Percentiles rank a stretch among this genome's conserved stretches.
Evolutionary conservation across 768 basidiomycete species (phyloP).

Genomic region (Tulasnella sp.): DNA sequence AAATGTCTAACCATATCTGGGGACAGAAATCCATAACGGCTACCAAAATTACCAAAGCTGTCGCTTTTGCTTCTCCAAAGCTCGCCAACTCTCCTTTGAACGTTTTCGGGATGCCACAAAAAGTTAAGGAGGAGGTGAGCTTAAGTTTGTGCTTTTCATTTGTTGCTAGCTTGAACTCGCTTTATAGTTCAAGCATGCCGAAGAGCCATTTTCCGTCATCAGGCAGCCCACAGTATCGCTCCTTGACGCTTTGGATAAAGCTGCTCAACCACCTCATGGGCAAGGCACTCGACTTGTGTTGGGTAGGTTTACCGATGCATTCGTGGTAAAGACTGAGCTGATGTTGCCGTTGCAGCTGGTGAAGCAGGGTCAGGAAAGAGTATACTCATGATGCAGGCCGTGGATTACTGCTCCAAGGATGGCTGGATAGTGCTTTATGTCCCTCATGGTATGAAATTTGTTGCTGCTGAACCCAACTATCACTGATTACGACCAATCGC

Average conservation of each 20-base stretch:
- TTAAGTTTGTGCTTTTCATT: background rate
- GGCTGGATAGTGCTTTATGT: slow-evolving; percentile 79
- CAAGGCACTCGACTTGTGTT: slow-evolving; percentile 37
- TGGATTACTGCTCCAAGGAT: slow-evolving; percentile 47
- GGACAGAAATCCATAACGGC: too few species aligned
- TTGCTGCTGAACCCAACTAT: background rate
- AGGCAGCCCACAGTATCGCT: slow-evolving; percentile 51
- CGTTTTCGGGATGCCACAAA: slow-evolving; percentile 59
- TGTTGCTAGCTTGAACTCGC: too few species aligned
- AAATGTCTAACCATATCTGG: background rate
- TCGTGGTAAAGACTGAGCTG: background rate
- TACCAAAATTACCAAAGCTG: slow-evolving; percentile 3
- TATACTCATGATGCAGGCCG: slow-evolving; percentile 59
- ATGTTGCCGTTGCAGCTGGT: slow-evolving; percentile 41
- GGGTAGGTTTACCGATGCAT: slow-evolving; percentile 45
- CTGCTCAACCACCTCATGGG: slow-evolving; percentile 28
- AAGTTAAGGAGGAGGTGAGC: slow-evolving; percentile 56
- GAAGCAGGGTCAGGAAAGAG: slow-evolving; percentile 70
- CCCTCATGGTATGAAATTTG: slow-evolving; percentile 45
- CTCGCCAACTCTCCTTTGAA: slow-evolving; percentile 28
- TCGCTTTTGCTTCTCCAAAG: slow-evolving; percentile 8
- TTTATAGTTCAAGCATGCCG: slow-evolving; percentile 42
- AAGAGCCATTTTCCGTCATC: slow-evolving; percentile 56
- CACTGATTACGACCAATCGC: slow-evolving; percentile 18
- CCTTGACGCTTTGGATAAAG: slow-evolving; percentile 39